phyloP scores from a whole-genome alignment of 306 rosid species.

The Ceratonia siliqua region DNA sequence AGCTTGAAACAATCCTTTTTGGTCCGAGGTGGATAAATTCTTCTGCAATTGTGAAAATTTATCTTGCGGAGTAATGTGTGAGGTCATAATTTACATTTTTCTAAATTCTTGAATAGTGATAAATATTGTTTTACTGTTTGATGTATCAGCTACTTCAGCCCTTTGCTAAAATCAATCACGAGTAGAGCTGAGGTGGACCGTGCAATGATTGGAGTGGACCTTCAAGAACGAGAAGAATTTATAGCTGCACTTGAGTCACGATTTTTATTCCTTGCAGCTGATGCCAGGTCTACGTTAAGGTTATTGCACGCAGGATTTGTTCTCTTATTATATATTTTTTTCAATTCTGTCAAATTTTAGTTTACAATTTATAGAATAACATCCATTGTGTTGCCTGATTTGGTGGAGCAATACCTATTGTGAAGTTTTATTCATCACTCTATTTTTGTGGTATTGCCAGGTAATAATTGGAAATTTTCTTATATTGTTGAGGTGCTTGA shows the following conservation, averaged over 20 bases:
- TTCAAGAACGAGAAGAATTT: constrained; percentile 68
- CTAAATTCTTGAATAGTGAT: background rate
- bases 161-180: constrained; percentile 79
- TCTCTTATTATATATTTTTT: background rate
- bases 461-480: background rate
- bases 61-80: background rate
- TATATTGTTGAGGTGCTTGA: background rate
- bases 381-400: background rate
- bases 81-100: constrained; percentile 9
- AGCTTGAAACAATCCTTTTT: constrained; percentile 82
- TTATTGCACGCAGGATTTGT: constrained; percentile 14
- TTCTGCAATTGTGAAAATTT: background rate
- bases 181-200: constrained; percentile 54
- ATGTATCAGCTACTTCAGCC: constrained; percentile 80
- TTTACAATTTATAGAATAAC: background rate
- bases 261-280: constrained; percentile 91
- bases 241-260: constrained; percentile 72
- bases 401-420: background rate
- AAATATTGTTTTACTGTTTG: constrained; percentile 1
- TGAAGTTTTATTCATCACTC: background rate
- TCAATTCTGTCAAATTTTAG: background rate
- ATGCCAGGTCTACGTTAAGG: constrained; percentile 89
- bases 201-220: constrained; percentile 72
- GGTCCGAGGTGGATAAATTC: constrained; percentile 62
- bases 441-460: background rate